phyloP scores from a whole-genome alignment of 345 rosid genomes.

The Syzygium aromaticum region DNA sequence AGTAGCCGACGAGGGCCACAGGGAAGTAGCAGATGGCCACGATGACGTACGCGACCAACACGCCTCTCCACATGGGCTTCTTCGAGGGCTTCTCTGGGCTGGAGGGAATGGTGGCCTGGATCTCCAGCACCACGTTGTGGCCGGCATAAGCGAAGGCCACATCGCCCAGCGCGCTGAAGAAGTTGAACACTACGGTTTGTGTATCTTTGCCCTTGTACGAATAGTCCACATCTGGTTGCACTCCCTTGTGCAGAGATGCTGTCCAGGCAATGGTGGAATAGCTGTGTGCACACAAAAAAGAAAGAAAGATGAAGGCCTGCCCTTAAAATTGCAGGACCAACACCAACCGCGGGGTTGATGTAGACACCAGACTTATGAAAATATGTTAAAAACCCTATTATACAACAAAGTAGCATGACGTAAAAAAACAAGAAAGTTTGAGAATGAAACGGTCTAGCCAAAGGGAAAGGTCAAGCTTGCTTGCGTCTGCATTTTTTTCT shows the following conservation, averaged over 20 bases:
- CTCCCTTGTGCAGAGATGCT: conserved; percentile 35
- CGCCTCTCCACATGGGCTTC: conserved; percentile 84
- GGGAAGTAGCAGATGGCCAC: conserved; percentile 83
- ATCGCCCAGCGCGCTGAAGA: conserved; percentile 71
- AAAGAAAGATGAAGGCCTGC: neutral
- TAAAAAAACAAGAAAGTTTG: neutral
- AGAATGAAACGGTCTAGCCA: neutral
- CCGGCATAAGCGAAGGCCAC: conserved; percentile 83
- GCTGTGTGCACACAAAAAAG: conserved; percentile 14
- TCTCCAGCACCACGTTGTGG: conserved; percentile 78
- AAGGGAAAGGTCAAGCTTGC: neutral
- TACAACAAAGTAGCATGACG: neutral
- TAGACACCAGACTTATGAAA: neutral
- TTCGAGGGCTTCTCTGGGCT: conserved; percentile 79
- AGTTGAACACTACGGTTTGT: conserved; percentile 30
- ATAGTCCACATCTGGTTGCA: conserved; percentile 42
- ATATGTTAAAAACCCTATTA: neutral
- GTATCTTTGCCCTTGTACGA: conserved; percentile 28
- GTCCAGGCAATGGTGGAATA: conserved; percentile 74
- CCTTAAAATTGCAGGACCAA: neutral
- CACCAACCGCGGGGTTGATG: neutral
- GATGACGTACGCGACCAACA: conserved; percentile 48
- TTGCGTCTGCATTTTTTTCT: neutral
- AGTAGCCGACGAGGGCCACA: conserved; percentile 62
- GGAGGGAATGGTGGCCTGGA: conserved; percentile 89